Percentiles rank a stretch among this genome's conserved stretches.
These are phyloP conservation scores for Crithidia expoeki DNA, from an alignment of 208 protist genomes.

Conservation along the genomic window DNA sequence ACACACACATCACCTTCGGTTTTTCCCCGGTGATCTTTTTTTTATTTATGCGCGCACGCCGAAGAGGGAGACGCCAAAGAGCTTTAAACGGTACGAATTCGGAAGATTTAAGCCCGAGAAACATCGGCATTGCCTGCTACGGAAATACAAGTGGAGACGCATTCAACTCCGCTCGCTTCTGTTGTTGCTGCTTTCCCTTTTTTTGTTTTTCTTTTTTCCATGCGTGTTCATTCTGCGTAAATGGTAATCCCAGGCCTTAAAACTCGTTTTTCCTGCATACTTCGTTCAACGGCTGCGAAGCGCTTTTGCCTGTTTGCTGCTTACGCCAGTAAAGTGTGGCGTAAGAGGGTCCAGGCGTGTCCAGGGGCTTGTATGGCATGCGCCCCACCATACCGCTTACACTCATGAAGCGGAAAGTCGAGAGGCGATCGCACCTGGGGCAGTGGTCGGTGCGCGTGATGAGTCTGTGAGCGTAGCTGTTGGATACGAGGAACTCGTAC, in stretches of 20 bases:
- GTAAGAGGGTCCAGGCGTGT: constrained; percentile 64
- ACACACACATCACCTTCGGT: too few species aligned
- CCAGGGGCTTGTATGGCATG: constrained; percentile 66
- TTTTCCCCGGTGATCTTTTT: too few species aligned
- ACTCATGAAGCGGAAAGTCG: constrained; percentile 75
- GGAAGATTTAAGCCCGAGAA: too few species aligned
- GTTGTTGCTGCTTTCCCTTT: neutral
- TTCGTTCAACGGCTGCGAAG: constrained; percentile 53
- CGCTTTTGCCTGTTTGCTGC: constrained; percentile 48
- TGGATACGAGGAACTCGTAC: constrained; percentile 82
- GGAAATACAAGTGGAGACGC: too few species aligned
- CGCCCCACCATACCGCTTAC: constrained; percentile 80
- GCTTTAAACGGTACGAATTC: too few species aligned
- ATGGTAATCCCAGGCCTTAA: constrained; percentile 21
- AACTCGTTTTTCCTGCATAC: constrained; percentile 66
- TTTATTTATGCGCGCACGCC: too few species aligned
- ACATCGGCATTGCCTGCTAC: too few species aligned
- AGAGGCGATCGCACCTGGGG: constrained; percentile 65
- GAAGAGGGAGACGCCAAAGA: too few species aligned
- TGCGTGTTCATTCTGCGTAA: neutral
- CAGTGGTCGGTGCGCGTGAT: constrained; percentile 66
- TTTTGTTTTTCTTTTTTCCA: too few species aligned
- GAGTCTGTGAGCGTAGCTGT: constrained; percentile 56
- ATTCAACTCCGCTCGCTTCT: too few species aligned
- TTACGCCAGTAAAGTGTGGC: constrained; percentile 83